These are phyloP conservation scores for Fusarium buharicum DNA, from an alignment of 2,329 filamentous ascomycete species.

Conservation along the genomic window DNA sequence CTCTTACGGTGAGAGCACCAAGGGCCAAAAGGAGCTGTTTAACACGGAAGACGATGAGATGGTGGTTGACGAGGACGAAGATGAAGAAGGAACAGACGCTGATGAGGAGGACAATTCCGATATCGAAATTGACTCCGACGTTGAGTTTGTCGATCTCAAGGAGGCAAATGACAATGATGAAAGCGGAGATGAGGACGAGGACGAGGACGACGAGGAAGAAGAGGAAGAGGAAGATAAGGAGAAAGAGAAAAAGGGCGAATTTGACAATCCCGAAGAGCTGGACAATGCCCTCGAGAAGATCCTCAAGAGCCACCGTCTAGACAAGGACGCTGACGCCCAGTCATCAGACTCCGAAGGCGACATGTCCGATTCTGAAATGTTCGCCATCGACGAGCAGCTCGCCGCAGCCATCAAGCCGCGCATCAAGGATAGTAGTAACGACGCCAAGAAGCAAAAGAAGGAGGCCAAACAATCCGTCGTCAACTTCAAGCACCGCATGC, in stretches of 20 bases:
- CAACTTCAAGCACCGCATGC: constrained; percentile 93
- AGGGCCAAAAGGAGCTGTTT: constrained; percentile 89
- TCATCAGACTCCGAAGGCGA: constrained; percentile 74
- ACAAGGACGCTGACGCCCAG: constrained; percentile 67
- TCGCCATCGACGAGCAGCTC: constrained; percentile 84
- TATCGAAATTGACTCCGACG: constrained; percentile 61
- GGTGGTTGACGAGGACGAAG: constrained; percentile 59
- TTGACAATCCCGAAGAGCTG: constrained; percentile 61
- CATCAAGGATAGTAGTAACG: constrained; percentile 65
- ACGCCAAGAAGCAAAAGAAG: constrained; percentile 84
- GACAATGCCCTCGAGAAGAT: constrained; percentile 82
- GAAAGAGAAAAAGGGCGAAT: constrained; percentile 55
- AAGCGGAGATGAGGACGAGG: constrained; percentile 56
- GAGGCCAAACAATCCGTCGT: constrained; percentile 89
- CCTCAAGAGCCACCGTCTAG: constrained; percentile 74
- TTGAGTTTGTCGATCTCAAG: constrained; percentile 60
- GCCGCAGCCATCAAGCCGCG: constrained; percentile 86
- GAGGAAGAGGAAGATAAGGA: constrained; percentile 57
- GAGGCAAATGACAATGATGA: constrained; percentile 56
- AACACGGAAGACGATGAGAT: constrained; percentile 71
- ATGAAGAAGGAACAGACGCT: constrained; percentile 56
- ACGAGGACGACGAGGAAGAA: constrained; percentile 55
- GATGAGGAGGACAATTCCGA: constrained; percentile 58
- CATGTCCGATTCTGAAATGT: constrained; percentile 97
- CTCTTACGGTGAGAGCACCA: constrained; percentile 79